Evolutionary conservation across 2,329 filamentous ascomycete species (phyloP).

Genomic region (Zasmidium angulare): DNA sequence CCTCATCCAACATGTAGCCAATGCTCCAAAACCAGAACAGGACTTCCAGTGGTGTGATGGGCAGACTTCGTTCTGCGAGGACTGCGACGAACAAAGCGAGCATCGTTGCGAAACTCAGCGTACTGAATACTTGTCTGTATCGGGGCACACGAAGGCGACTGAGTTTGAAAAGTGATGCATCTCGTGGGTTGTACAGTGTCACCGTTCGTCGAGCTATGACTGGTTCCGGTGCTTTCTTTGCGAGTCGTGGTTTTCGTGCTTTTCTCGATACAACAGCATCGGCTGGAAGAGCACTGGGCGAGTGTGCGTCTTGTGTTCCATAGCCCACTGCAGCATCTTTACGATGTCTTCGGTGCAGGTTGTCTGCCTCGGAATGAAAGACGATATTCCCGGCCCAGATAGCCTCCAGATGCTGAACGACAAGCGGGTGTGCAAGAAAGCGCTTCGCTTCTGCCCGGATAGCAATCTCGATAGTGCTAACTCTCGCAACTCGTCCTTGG

Average conservation of each 20-base stretch:
- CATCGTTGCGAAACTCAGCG: conserved; percentile 79
- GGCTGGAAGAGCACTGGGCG: conserved; percentile 30
- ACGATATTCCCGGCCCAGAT: conserved; percentile 97
- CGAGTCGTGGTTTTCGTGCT: conserved; percentile 21
- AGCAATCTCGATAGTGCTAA: conserved; percentile 88
- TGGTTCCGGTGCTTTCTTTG: conserved; percentile 24
- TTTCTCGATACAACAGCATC: conserved; percentile 32
- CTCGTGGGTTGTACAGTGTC: conserved; percentile 82
- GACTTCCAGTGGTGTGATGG: conserved; percentile 81
- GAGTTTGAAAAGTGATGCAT: conserved; percentile 88
- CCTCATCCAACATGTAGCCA: conserved; percentile 93
- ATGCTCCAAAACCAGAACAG: conserved; percentile 98
- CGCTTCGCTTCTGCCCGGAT: conserved; percentile 91
- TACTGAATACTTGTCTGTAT: conserved; percentile 88
- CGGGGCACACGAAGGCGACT: conserved; percentile 87
- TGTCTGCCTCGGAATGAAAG: conserved; percentile 87
- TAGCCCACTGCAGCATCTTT: conserved; percentile 35
- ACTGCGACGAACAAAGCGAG: conserved; percentile 84
- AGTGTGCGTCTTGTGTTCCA: conserved; percentile 37
- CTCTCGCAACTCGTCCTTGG: conserved; percentile 65
- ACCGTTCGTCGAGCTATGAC: conserved; percentile 66
- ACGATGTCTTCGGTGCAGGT: conserved; percentile 66
- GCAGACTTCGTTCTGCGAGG: conserved; percentile 69
- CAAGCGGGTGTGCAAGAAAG: conserved; percentile 85
- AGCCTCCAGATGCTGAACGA: conserved; percentile 91